These are phyloP conservation scores for Fonsecaea pedrosoi DNA, from an alignment of 2,329 filamentous ascomycete species.

Conservation along the genomic window DNA sequence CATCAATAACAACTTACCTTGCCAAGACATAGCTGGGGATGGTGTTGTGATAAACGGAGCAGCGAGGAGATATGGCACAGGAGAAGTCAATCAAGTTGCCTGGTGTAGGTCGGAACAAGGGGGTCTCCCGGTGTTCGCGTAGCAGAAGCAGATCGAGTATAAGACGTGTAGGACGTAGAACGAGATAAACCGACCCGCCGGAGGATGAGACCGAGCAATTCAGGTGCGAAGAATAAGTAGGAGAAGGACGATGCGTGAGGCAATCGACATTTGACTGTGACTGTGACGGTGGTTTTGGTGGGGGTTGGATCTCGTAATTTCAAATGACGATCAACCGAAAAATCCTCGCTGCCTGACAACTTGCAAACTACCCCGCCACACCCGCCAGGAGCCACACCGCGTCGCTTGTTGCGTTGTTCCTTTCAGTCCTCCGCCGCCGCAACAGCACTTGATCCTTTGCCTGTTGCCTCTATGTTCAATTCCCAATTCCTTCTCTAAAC, in stretches of 20 bases:
- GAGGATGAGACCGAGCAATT: not conserved
- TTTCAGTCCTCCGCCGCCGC: not conserved
- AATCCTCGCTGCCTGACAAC: not conserved
- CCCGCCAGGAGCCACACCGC: not conserved
- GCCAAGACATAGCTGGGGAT: constrained; percentile 39
- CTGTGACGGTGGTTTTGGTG: not conserved
- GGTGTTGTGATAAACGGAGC: constrained; percentile 5
- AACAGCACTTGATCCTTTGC: not conserved
- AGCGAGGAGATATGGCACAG: constrained; percentile 2
- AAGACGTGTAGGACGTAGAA: not conserved
- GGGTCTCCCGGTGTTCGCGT: not conserved
- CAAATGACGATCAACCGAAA: constrained; percentile 17
- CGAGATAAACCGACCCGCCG: not conserved
- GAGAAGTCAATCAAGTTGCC: constrained; percentile 5
- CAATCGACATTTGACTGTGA: not conserved
- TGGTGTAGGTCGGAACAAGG: not conserved
- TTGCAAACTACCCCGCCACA: not conserved
- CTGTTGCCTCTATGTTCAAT: constrained; percentile 4
- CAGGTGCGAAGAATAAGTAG: not conserved
- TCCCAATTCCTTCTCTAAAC: constrained; percentile 9
- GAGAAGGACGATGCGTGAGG: constrained; percentile 13
- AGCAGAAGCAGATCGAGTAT: not conserved
- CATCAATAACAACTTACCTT: constrained; percentile 32
- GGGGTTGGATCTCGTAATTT: constrained; percentile 10
- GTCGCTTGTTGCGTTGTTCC: not conserved